Base-by-base conservation (phyloP, 176 grass and related monocot genomes). In the Pontederia paniculata region DNA sequence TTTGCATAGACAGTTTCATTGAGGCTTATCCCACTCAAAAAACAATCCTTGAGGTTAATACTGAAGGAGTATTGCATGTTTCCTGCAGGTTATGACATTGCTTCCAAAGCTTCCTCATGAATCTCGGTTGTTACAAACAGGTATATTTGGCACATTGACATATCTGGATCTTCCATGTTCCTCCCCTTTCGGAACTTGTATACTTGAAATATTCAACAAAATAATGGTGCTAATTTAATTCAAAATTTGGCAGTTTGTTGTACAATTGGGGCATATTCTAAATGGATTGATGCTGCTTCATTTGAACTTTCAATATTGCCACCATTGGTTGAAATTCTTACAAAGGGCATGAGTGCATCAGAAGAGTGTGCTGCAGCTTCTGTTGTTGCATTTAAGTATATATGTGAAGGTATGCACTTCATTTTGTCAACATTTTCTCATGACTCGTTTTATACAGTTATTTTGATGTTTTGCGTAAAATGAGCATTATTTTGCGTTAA, bases 361-460 rank as follows among this genome's bases (percentile, higher is more conserved):
- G 86, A 91, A 66, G 86, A 88, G 65, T 81, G 71, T 65, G 93
- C 86, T 65, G 77, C 83, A 60, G 83, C 93, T 45, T 83, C 86
- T 68, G 88, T 83, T 77, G 44, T 98, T 74, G 73, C 93, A 77
- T 98, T 91, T 67, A 98, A 98, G 68, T 84, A 91, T 76, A 91
- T 98, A 84, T 98, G 93, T 84, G 93, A 98, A 98, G 93, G 93
- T 98, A 88, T 43, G 46, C 31, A n/a, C 25, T 31, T 71, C 31
- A 60, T 74, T 15, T 70, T 58, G 23, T 12, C 23, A 21, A 18
- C 28, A 50, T 58, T 76, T 49, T 48, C 17, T 55, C 52, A 28
- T 59, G 59, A 44, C 6, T 48, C 18, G 10, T 45, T 44, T 52
- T 5, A 55, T 57, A 12, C 55, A 18, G 41, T 5, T 22, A 45